Base-by-base conservation (phyloP, 2,329 filamentous ascomycete genomes). In the Diaporthe sp. region DNA sequence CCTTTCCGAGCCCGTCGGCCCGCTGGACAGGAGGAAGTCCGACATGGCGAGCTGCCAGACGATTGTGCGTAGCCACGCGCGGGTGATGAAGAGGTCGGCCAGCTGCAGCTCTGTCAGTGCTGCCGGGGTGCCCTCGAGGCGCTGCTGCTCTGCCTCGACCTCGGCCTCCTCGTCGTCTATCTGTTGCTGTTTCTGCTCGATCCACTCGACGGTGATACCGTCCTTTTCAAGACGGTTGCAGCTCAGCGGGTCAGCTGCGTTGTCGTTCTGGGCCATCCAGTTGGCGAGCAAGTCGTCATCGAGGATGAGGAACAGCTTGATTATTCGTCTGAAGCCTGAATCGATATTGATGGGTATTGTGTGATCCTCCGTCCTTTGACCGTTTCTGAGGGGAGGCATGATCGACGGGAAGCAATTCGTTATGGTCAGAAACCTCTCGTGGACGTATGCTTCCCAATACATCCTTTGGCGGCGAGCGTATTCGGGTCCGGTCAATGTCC, bases 361-460 rank as follows among this genome's bases (percentile, higher is more conserved):
- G 3, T 78, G 72, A 76, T 86, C 85, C 13, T 78, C 49, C 3
- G 79, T 60, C 1, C 83, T 83, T 25, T 82, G 78, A 5, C 82
- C 82, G 1, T 80, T 80, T 22, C 77, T 74, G 9, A 86, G 81
- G 0, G 84, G 82, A 12, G 79, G 78, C 76, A 86, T 79, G 22
- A 82, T 80, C 39, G 83, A 82, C 2, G 85, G 83, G 7, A 86
- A 86, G 58, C 88, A 88, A 53, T 88, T 86, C 5, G 88, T 82
- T 37, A 90, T 86, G 47, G 87, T 87, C n/a, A 89, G 79, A 79
- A 90, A 91, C 22, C 90, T 86, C 79, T 91, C 89, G 76, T 90
- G 88, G 44, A 91, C 88, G 78, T 88, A 90, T 17, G 85, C 86
- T 77, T 89, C 86, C 88, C 89, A 91, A 79, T 90, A 90, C 1